Base-by-base conservation (phyloP, 2,329 filamentous ascomycete genomes). In the Colletotrichum graminicola region DNA sequence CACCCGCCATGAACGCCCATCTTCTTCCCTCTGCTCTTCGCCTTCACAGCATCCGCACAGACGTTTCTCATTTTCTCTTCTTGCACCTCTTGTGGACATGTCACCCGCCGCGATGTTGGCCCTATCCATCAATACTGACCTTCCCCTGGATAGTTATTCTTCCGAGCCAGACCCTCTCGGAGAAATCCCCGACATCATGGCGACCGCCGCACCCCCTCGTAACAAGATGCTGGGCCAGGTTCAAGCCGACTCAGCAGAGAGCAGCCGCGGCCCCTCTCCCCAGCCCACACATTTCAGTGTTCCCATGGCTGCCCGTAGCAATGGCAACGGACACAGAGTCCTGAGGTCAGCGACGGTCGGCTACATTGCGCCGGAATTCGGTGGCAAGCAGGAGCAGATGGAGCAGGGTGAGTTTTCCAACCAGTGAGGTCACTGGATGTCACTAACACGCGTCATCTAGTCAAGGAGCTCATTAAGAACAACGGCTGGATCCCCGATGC, bases 311-410 rank as follows among this genome's bases (percentile, higher is more conserved):
- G 83, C 79, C 77, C 84, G 80, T 77, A 73, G 81, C 76, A 84
- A 87, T 78, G 82, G 87, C 80, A 88, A 91, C 82, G 89, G 89
- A 69, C 90, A 94, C 80, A 89, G 92, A 67, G 87, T 95, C 67
- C 85, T 98, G 70, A 93, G 94, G 26, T 96, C 96, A 75, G 92
- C 94, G 76, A 96, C 95, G 39, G 92, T 97, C 47, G 96, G 96
- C 78, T 99, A 99, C 84, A 92, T 97, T 75, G 95, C 96, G 32
- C 94, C 95, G 57, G 94, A 94, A 73, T 99, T 99, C 79, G 91
- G 94, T 80, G 96, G 95, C 80, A 98, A 97, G 85, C 87, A 91
- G 75, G 91, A 94, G 80, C 96, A 99, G 86, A 97, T 97, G 91
- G 89, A 93, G 79, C 85, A 91, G 79, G 91, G 91, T 93, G 81